Conservation (phyloP, 768 basidiomycete species). For the Tylopilus subfusipes region DNA sequence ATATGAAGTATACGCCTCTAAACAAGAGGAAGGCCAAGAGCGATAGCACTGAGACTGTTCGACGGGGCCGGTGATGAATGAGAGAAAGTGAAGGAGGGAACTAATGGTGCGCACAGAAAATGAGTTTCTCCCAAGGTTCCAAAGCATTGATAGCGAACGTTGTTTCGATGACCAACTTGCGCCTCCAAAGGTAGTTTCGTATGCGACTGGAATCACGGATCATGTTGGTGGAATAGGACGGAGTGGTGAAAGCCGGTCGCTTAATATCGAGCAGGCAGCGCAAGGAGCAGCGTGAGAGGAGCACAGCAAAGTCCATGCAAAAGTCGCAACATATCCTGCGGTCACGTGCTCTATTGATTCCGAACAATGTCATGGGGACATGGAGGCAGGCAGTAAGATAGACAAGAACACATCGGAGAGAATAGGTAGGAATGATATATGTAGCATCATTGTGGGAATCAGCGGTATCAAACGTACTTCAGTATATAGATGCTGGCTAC, state of each 20-base stretch:
- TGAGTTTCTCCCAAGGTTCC: slow-evolving; percentile 66
- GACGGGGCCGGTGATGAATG: background rate
- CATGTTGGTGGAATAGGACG: slow-evolving; percentile 3
- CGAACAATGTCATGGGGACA: background rate
- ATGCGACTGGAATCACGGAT: slow-evolving; percentile 19
- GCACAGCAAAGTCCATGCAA: background rate
- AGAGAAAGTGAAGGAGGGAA: background rate
- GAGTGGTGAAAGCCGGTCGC: background rate
- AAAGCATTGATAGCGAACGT: slow-evolving; percentile 59
- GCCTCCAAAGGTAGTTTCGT: slow-evolving; percentile 45
- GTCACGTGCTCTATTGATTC: background rate
- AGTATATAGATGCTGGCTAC: slow-evolving; percentile 5
- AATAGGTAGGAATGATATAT: slow-evolving; percentile 18
- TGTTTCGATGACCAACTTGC: slow-evolving; percentile 53
- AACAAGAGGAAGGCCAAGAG: slow-evolving; percentile 44
- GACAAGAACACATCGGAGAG: slow-evolving; percentile 14
- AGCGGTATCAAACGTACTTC: background rate
- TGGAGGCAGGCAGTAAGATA: background rate
- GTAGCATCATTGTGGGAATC: slow-evolving; percentile 4
- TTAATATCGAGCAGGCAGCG: slow-evolving; percentile 1
- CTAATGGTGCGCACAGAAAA: slow-evolving; percentile 45
- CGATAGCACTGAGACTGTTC: slow-evolving; percentile 39
- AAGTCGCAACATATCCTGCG: no score
- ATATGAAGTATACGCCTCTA: slow-evolving; percentile 51
- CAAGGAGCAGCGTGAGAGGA: slow-evolving; percentile 8